phyloP scores from a whole-genome alignment of 495 filamentous ascomycete species.

The Penicillium subrubescens region DNA sequence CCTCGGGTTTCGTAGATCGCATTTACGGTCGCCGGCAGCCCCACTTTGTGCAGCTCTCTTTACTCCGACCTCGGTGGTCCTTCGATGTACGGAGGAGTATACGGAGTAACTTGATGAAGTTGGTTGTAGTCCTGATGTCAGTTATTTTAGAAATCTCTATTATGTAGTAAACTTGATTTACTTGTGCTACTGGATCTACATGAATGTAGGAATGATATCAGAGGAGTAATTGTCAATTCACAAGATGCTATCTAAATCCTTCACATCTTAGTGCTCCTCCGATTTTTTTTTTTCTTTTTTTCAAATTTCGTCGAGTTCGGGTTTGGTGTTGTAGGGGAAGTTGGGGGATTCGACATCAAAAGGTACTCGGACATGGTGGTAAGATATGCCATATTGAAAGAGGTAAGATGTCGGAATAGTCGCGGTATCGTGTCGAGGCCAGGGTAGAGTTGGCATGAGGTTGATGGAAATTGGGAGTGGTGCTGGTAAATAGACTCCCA shows the following conservation, averaged over 20 bases:
- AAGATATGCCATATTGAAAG: background rate
- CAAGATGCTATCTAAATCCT: conserved; percentile 26
- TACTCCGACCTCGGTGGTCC: conserved; percentile 2
- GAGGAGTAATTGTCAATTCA: conserved; percentile 38
- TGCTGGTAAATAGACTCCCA: background rate
- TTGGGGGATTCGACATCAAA: conserved; percentile 1
- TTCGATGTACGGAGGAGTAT: too few relatives aligned
- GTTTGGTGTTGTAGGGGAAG: conserved; percentile 6
- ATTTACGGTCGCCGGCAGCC: conserved; percentile 25
- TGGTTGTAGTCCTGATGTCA: too few relatives aligned
- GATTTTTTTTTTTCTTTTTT: conserved; percentile 20
- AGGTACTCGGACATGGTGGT: background rate
- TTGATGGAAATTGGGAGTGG: background rate
- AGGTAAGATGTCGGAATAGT: conserved; percentile 6
- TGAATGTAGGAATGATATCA: background rate
- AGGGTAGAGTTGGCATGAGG: background rate
- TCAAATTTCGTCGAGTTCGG: conserved; percentile 1
- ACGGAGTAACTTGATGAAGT: too few relatives aligned
- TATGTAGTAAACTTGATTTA: background rate
- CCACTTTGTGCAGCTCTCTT: conserved; percentile 22
- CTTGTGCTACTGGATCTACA: background rate
- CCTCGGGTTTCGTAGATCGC: conserved; percentile 20
- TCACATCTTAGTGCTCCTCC: conserved; percentile 37
- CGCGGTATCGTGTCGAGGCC: background rate
- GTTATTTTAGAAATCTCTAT: background rate